Conservation (phyloP, 108 stramenopile species). For the Epithemia pelagica region DNA sequence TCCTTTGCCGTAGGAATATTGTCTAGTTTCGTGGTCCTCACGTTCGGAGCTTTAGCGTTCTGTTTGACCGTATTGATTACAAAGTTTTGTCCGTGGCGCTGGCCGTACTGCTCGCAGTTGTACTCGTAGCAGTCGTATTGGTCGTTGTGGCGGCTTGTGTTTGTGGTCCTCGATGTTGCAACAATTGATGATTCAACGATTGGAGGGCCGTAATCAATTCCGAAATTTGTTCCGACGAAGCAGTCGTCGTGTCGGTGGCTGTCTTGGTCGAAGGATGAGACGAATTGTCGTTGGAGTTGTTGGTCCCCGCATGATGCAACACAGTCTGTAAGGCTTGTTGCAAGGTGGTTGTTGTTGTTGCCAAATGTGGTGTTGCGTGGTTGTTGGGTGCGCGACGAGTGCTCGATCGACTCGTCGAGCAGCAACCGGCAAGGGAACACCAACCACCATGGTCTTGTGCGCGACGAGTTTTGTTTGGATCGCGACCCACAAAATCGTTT, state of each 20-base stretch:
- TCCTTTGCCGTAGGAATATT: too few relatives aligned
- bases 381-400: not conserved
- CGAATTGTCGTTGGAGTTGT: not conserved
- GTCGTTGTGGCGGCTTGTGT: not conserved
- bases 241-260: not conserved
- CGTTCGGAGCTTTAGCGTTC: too few relatives aligned
- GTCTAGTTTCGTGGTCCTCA: too few relatives aligned
- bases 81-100: too few relatives aligned
- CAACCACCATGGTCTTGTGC: not conserved
- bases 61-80: too few relatives aligned
- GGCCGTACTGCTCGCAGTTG: too few relatives aligned
- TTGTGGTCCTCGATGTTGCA: not conserved
- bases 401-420: not conserved
- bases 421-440: not conserved
- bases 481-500: not conserved
- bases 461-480: not conserved
- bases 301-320: not conserved
- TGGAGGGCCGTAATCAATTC: not conserved
- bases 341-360: not conserved
- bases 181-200: not conserved
- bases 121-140: not conserved
- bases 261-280: not conserved
- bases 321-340: not conserved
- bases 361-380: not conserved
- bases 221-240: conserved; percentile 4